Base-by-base conservation (phyloP, 768 basidiomycete genomes). In the Suillus hirtellus region DNA sequence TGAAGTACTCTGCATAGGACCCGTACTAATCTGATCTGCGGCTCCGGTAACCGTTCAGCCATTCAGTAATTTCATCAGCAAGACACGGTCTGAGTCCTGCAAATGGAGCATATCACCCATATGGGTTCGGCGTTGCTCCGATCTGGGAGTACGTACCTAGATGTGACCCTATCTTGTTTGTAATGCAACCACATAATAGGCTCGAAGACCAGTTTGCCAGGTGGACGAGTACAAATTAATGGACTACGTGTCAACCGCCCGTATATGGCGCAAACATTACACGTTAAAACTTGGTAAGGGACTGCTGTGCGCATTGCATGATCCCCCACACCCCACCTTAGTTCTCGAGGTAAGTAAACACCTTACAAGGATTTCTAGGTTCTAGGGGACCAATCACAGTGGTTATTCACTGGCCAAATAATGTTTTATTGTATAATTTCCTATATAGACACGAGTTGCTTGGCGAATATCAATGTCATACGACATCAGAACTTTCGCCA, bases 1-100 rank as follows among this genome's bases (percentile, higher is more conserved):
- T 47, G 44, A n/a, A 27, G 66, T 43, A 63, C 42, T 58, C 47
- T 8, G 14, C 47, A 49, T 49, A 24, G 47, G 47, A 49, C 27
- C 60, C 62, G 59, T 64, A 15, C 40, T 43, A 31, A 63, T 60
- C 19, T 65, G 59, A 58, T 68, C 24, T 15, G 31, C 17, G 27
- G 27, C 50, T 31, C 27, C 9, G 9, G 17, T 52, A 10, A 8
- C 10, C 27, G 17, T 19, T 31, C 71, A 95, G 3, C 10, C 27
- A 31, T 19, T 27, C 71, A 95, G 90, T 93, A 91, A 76, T 95
- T 96, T 40, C 90, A 89, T 85, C 84, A 89, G 80, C 83, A 88
- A 72, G 71, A 74, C 76, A 75, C 73, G 19, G 77, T 82, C 8
- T 76, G 73, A 21, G 81, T 82, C 0, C 72, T 87, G 47, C 84